A percentile compares a stretch with the other conserved stretches of the same genome.
Conservation (phyloP, 1,284 basidiomycete species). For the Heimioporus retisporus region DNA sequence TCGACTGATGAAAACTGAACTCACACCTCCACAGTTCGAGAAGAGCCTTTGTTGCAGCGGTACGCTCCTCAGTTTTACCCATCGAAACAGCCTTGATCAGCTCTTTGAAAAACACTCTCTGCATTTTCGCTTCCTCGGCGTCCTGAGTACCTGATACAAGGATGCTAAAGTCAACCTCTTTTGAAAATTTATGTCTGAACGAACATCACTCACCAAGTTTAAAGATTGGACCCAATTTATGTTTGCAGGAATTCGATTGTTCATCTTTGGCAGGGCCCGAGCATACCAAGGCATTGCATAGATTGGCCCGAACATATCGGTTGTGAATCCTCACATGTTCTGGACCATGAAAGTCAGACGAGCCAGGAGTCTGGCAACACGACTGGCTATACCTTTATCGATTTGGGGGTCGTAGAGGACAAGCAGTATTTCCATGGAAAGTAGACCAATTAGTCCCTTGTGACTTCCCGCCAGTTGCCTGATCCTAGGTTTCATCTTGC, state of each 20-base stretch:
- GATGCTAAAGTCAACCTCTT: too few relatives aligned
- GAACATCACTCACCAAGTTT: too few relatives aligned
- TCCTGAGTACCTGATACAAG: not conserved
- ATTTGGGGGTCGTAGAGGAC: slow-evolving; percentile 5
- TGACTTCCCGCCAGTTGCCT: slow-evolving; percentile 24
- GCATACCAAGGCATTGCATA: slow-evolving; percentile 20
- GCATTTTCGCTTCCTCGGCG: slow-evolving; percentile 19
- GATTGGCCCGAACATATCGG: slow-evolving; percentile 21
- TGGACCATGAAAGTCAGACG: not conserved
- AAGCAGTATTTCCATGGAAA: too few relatives aligned
- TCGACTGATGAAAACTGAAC: not conserved
- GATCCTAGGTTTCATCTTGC: too few relatives aligned
- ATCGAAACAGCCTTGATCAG: not conserved
- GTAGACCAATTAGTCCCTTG: slow-evolving; percentile 19
- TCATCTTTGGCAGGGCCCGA: slow-evolving; percentile 1
- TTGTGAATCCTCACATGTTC: slow-evolving; percentile 10
- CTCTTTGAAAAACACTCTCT: too few relatives aligned
- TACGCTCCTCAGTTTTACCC: slow-evolving; percentile 15
- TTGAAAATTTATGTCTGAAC: too few relatives aligned
- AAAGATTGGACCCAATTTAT: not conserved
- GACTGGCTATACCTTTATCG: slow-evolving; percentile 6
- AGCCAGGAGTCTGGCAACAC: not conserved
- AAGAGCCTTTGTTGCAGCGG: slow-evolving; percentile 18
- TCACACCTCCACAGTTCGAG: slow-evolving; percentile 18
- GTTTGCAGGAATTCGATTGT: slow-evolving; percentile 6